A percentile compares a stretch with the other conserved stretches of the same genome.
Conservation (phyloP, 768 basidiomycete species). For the Peribolospora baueri region DNA sequence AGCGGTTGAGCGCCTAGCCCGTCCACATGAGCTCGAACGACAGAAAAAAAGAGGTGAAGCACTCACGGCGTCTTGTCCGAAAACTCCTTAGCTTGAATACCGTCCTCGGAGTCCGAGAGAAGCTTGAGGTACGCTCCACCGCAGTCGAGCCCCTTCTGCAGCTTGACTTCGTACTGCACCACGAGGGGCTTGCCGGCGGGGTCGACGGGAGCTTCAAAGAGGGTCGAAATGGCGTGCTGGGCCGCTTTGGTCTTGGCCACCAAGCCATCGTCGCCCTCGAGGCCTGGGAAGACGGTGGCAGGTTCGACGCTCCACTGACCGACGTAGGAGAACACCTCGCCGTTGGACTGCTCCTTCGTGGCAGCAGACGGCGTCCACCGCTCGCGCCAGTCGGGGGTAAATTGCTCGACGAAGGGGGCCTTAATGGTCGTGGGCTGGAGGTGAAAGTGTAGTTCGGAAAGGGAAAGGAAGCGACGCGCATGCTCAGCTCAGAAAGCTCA, state of each 20-base stretch:
- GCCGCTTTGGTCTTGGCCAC: slow-evolving; percentile 79
- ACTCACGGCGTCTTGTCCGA: slow-evolving; percentile 83
- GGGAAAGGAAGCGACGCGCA: no score
- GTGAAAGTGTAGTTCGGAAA: no score
- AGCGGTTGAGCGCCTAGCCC: background rate
- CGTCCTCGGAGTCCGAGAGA: slow-evolving; percentile 31
- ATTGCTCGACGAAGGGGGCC: slow-evolving; percentile 64
- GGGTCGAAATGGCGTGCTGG: slow-evolving; percentile 93
- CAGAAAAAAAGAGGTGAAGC: background rate
- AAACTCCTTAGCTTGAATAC: slow-evolving; percentile 87
- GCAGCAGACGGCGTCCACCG: slow-evolving; percentile 95
- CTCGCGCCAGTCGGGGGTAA: slow-evolving; percentile 65
- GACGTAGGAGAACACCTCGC: slow-evolving; percentile 80
- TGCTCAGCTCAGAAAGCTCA: no score
- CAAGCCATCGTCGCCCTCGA: slow-evolving; percentile 69
- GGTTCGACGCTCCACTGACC: slow-evolving; percentile 95
- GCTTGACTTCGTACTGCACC: slow-evolving; percentile 96
- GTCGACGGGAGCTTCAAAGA: slow-evolving; percentile 51
- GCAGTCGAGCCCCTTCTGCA: slow-evolving; percentile 91
- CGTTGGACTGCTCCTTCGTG: slow-evolving; percentile 90
- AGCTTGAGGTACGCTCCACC: slow-evolving; percentile 98
- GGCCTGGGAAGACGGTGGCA: slow-evolving; percentile 38
- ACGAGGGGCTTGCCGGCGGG: slow-evolving; percentile 67
- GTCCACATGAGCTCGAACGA: slow-evolving; percentile 12
- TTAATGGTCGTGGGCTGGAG: no score